phyloP scores from a whole-genome alignment of 768 basidiomycete species.

The Mycena maculata region DNA sequence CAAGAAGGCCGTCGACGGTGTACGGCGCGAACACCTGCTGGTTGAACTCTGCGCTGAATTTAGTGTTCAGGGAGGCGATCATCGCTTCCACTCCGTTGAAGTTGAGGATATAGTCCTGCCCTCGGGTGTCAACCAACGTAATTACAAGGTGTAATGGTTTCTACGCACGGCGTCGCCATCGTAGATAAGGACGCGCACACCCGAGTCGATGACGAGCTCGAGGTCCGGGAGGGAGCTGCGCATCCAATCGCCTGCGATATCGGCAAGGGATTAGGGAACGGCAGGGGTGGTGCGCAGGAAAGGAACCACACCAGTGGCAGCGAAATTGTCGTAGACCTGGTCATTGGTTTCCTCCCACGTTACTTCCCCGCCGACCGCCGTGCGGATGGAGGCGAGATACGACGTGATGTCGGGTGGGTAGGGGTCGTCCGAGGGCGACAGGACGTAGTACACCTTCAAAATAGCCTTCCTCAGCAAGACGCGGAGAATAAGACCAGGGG shows the following conservation, averaged over 20 bases:
- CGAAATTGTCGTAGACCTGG: slow-evolving; percentile 60
- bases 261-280: not conserved
- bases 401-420: slow-evolving; percentile 58
- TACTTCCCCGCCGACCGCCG: slow-evolving; percentile 57
- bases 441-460: slow-evolving; percentile 59
- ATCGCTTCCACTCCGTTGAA: slow-evolving; percentile 57
- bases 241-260: slow-evolving; percentile 67
- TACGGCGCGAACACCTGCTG: slow-evolving; percentile 48
- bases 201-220: slow-evolving; percentile 55
- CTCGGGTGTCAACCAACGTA: not conserved
- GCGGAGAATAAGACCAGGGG: not conserved
- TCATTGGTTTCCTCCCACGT: slow-evolving; percentile 55
- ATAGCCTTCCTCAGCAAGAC: not conserved
- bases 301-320: slow-evolving; percentile 49
- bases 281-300: not conserved
- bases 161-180: slow-evolving; percentile 52
- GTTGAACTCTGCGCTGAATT: slow-evolving; percentile 45
- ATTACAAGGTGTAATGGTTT: not conserved
- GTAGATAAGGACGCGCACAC: slow-evolving; percentile 54
- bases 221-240: slow-evolving; percentile 49
- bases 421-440: slow-evolving; percentile 53
- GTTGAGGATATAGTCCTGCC: slow-evolving; percentile 52
- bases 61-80: slow-evolving; percentile 47
- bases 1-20: slow-evolving; percentile 50
- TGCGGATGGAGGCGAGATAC: slow-evolving; percentile 45